These are phyloP conservation scores for Oryza rufipogon DNA, from an alignment of 176 grass and related monocot genomes.

Conservation along the genomic window DNA sequence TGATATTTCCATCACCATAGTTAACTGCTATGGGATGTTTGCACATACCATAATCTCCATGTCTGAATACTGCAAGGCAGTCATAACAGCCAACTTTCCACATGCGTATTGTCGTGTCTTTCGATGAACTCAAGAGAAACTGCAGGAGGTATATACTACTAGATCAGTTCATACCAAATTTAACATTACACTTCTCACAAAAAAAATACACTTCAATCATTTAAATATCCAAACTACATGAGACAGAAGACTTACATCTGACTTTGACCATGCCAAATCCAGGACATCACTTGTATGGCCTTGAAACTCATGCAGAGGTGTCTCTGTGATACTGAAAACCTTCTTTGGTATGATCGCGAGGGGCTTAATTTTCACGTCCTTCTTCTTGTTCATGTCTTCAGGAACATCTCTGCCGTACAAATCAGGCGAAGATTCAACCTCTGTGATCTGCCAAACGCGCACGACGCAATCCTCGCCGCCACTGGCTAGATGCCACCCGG, in stretches of 20 bases:
- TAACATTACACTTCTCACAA: background rate
- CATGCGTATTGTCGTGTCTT: conserved; percentile 80
- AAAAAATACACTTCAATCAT: background rate
- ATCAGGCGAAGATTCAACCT: conserved; percentile 54
- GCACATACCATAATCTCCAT: conserved; percentile 69
- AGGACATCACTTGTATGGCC: conserved; percentile 72
- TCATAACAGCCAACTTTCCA: conserved; percentile 74
- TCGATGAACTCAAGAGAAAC: conserved; percentile 78
- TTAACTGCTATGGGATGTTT: background rate
- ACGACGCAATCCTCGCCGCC: conserved; percentile 68
- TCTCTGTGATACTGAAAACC: conserved; percentile 65
- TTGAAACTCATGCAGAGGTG: conserved; percentile 62
- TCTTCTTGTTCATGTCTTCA: conserved; percentile 41
- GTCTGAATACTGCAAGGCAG: conserved; percentile 69
- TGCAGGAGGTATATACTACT: conserved; percentile 17
- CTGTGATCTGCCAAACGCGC: conserved; percentile 66
- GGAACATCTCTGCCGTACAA: conserved; percentile 33
- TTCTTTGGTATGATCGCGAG: conserved; percentile 65
- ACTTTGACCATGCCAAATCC: conserved; percentile 79
- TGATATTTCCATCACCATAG: too few relatives aligned
- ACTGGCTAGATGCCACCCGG: conserved; percentile 64
- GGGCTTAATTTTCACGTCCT: conserved; percentile 32
- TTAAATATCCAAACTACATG: background rate
- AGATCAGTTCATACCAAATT: conserved; percentile 13
- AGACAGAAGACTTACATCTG: conserved; percentile 58